These are phyloP conservation scores for Hypsizygus marmoreus DNA, from an alignment of 768 basidiomycete genomes.

Conservation along the genomic window DNA sequence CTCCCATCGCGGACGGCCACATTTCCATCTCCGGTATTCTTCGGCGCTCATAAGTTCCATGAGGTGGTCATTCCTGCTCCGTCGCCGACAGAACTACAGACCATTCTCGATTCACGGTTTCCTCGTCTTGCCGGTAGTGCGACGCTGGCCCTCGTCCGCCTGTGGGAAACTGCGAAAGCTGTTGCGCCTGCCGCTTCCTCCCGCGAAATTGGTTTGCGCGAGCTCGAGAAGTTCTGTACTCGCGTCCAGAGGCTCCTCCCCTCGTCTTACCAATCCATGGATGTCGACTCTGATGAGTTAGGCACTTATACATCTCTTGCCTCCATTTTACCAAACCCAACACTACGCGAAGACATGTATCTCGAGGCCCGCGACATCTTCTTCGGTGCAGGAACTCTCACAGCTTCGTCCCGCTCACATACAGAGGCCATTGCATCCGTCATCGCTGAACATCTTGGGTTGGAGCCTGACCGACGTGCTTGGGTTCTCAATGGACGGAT, in stretches of 20 bases:
- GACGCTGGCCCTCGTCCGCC: slow-evolving; percentile 52
- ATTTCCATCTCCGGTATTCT: slow-evolving; percentile 68
- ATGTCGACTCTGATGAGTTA: slow-evolving; percentile 31
- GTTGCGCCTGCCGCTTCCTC: slow-evolving; percentile 54
- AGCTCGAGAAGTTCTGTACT: slow-evolving; percentile 82
- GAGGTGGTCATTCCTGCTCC: slow-evolving; percentile 70
- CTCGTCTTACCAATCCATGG: slow-evolving; percentile 42
- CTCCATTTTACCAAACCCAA: slow-evolving; percentile 65
- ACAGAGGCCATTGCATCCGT: slow-evolving; percentile 49
- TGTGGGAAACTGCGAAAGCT: slow-evolving; percentile 67
- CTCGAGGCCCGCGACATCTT: slow-evolving; percentile 90
- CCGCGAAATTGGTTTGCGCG: slow-evolving; percentile 71
- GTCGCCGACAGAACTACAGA: slow-evolving; percentile 61
- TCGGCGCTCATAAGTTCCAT: slow-evolving; percentile 82
- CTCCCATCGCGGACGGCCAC: slow-evolving; percentile 44
- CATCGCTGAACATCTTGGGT: slow-evolving; percentile 62
- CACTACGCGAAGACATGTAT: slow-evolving; percentile 85
- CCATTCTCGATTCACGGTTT: slow-evolving; percentile 72
- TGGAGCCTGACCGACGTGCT: slow-evolving; percentile 67
- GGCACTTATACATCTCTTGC: slow-evolving; percentile 32
- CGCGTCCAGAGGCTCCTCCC: slow-evolving; percentile 69
- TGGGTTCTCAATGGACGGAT: slow-evolving; percentile 70
- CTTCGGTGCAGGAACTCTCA: slow-evolving; percentile 70
- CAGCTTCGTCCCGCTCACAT: slow-evolving; percentile 51
- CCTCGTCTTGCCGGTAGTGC: slow-evolving; percentile 54